Conservation (phyloP, 805 yeast genomes). For the Cyberlindnera subsufficiens region DNA sequence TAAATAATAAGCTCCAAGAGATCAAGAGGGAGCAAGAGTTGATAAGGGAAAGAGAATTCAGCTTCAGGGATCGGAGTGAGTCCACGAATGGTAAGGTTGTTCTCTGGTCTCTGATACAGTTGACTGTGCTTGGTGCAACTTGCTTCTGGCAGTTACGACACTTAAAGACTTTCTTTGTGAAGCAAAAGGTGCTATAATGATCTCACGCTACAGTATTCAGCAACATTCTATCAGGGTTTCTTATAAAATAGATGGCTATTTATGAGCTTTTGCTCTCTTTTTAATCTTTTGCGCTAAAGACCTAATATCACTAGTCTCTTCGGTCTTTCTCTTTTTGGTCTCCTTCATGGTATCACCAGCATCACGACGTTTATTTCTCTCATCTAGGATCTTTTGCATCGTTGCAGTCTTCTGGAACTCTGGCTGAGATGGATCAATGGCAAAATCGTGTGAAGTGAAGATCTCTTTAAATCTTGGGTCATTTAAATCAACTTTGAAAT, state of each 20-base stretch:
- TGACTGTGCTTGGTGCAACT: conserved; percentile 57
- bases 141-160: conserved; percentile 75
- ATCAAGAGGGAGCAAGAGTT: conserved; percentile 61
- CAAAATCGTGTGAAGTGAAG: conserved; percentile 82
- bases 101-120: conserved; percentile 69
- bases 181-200: conserved; percentile 64
- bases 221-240: too few species aligned
- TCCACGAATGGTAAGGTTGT: conserved; percentile 66
- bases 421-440: conserved; percentile 91
- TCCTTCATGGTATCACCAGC: conserved; percentile 1
- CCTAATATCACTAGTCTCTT: conserved; percentile 11
- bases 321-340: conserved; percentile 10
- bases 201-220: too few species aligned
- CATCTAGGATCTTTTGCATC: conserved; percentile 77
- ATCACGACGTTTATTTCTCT: conserved; percentile 53
- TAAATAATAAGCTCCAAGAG: conserved; percentile 51
- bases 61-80: conserved; percentile 75
- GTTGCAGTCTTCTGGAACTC: conserved; percentile 84
- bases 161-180: conserved; percentile 75
- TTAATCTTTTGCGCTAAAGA: conserved; percentile 15
- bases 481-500: conserved; percentile 61
- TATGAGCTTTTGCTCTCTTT: conserved; percentile 10
- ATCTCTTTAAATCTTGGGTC: conserved; percentile 86
- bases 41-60: conserved; percentile 62
- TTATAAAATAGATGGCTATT: neutral